Base-by-base conservation (phyloP, 768 basidiomycete genomes). In the Leucocoprinus sp. region DNA sequence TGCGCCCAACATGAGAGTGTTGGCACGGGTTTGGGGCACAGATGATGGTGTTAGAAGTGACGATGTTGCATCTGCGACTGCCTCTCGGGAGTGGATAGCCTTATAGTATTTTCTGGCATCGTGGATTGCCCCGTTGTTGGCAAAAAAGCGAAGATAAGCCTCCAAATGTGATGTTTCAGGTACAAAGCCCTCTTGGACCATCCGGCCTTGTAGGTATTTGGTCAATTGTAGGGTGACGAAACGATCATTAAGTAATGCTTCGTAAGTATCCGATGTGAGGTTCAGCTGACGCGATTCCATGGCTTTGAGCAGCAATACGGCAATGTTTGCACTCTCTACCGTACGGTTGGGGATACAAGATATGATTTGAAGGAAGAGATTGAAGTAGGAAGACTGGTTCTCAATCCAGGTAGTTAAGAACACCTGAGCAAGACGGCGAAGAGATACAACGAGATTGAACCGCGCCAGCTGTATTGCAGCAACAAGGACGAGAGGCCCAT, bases 301-400 rank as follows among this genome's bases (percentile, higher is more conserved):
- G 8, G 68, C 60, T 17, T 57, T 56, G 31, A 82, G 56, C 3
- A 81, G 23, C 1, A 61, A 50, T 1, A 77, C 52, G 0, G 69
- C 67, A 15, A 65, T 60, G 9, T 65, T 58, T 1, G 74, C 64
- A 1, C 58, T 64, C 5, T 70, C 64, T 0, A 59, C 55, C 1
- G 74, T 70, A 12, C 63, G 58, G 3, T 65, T 62, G 11, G 70
- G 67, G 38, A 66, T 60, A 42, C 54, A 53, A 0, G 78, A 66
- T 19, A 81, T 58, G 4, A 76, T 71, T 40, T 69, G 68, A 15
- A 82, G 68, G 38, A 81, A 60, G 41, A 71, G 64, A 52, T 82
- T 82, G 63, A 73, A 79, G 43, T 70, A 60, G 21, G 64, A 52
- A 24, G 50, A 34, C 15, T 54, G 41, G 35, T 36, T n/a, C 45